Base-by-base conservation (phyloP, 441 rosid species). In the Populus hybrid region DNA sequence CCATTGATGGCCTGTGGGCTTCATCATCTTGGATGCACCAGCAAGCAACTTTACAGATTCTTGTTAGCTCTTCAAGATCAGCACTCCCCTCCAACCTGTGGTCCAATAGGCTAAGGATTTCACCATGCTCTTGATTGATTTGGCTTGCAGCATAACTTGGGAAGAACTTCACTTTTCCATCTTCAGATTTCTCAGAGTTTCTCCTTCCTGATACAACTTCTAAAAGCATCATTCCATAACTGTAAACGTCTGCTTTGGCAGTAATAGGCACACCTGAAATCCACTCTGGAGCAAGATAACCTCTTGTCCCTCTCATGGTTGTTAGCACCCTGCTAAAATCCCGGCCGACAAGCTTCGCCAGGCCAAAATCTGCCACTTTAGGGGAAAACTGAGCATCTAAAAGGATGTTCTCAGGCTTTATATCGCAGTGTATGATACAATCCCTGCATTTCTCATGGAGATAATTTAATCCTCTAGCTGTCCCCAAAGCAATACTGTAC, bases 1-100 rank as follows among this genome's bases (percentile, higher is more conserved):
- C 87, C 94, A 91, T 94, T 10, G 92, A 64, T 63, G 90, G 95
- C 80, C 98, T 81, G 32, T 82, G 85, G 70, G 54, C 71, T 81
- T 94, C 95, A 16, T 88, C 91, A 50, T 90, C 94, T 79, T 94
- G 98, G 67, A 91, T 83, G 71, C 98, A 92, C 95, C 98, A 86
- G 80, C 93, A 86, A 28, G 94, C 95, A 10, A 89, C 88, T 79
- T 80, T 91, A 77, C 89, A 85, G 10, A 88, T 73, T 83, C 88
- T 86, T 4, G 79, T 78, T 10, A 92, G 66, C 92, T 93, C 93
- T 65, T 88, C 87, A n/a, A 24, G 67, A 69, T 88, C 84, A 24
- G 83, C 90, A 4, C 66, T 70, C 12, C 81, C 83, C 5, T 69
- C 76, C 78, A 92, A 70, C 68, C 80, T 83, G 8, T 90, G 85